Evolutionary conservation across 31 red algal species (phyloP).

Genomic region (Porphyra umbilicalis): DNA sequence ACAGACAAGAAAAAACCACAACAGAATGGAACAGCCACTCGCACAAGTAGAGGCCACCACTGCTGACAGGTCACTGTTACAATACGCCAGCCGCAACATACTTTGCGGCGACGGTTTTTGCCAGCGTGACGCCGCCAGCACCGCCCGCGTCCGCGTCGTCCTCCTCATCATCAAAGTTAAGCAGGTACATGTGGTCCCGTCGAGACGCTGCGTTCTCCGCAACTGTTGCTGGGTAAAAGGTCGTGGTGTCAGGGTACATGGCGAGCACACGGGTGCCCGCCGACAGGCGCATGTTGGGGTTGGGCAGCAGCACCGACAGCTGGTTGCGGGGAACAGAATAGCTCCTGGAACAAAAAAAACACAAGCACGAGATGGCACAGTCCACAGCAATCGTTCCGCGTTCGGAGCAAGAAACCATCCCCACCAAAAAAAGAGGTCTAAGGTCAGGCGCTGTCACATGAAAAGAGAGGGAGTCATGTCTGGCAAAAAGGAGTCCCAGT

Average conservation of each 20-base stretch:
- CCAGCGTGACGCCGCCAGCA: background rate
- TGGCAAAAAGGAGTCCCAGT: too few species aligned
- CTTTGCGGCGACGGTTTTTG: background rate
- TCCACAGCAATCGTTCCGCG: too few species aligned
- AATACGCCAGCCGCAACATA: background rate
- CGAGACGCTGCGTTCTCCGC: background rate
- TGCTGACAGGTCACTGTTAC: background rate
- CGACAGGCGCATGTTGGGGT: conserved; percentile 5
- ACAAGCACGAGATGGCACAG: background rate
- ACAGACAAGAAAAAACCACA: background rate
- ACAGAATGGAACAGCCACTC: background rate
- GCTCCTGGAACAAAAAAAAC: background rate
- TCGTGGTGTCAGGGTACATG: conserved; percentile 28
- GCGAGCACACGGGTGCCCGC: conserved; percentile 13
- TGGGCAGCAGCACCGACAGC: background rate
- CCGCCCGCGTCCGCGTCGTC: conserved; percentile 1
- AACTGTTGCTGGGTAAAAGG: conserved; percentile 29
- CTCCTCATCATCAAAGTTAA: conserved; percentile 14
- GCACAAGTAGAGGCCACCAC: background rate
- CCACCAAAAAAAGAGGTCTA: too few species aligned
- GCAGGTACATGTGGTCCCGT: background rate
- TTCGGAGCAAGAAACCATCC: too few species aligned
- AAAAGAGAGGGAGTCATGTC: too few species aligned
- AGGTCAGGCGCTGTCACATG: too few species aligned
- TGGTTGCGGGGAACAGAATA: conserved; percentile 5